Base-by-base conservation (phyloP, 2,329 filamentous ascomycete genomes). In the Neurospora sp. region DNA sequence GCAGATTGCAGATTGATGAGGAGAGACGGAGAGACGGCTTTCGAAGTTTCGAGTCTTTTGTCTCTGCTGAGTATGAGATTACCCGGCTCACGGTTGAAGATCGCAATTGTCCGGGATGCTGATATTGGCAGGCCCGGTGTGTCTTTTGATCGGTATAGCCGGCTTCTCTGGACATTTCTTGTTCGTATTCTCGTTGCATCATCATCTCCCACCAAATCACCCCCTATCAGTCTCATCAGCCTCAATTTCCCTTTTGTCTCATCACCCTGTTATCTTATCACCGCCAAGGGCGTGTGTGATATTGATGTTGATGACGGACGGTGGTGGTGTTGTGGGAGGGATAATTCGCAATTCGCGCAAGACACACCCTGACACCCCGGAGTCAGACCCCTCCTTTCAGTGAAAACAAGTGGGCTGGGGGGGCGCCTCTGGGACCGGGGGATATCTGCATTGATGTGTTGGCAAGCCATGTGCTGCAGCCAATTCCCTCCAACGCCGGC, bases 371-470 rank as follows among this genome's bases (percentile, higher is more conserved):
- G 52, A 62, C 52, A 62, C 52, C 23, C 8, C 28, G 28, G 52
- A 33, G 23, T 62, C 28, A 62, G 52, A 62, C 52, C 52, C 52
- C 52, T 62, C 52, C 52, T 62, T 62, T 17, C 52, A 62, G 52
- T 36, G 52, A 62, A 62, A 62, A 62, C 67, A 67, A 73, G 71
- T 71, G 73, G 74, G 70, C 73, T 74, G 72, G 73, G 68, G 68
- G 28, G 52, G 52, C 36, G 23, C 12, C 23, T 62, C 52, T 62
- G 52, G 52, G 52, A 36, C 52, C 52, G 52, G 52, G 52, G 52
- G 52, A 36, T 66, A 74, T 72, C 77, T 81, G 79, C 79, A 80
- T 74, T 77, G 80, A 79, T 82, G 80, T 72, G 80, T 77, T 82
- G 80, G 79, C 79, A 76, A 69, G 70, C 68, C 67, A 69, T 70